Evolutionary conservation across 352 stramenopile genomes (phyloP), one percentile per base, ranked within the genome.

Genomic region (Salisapilia sapeloensis): DNA sequence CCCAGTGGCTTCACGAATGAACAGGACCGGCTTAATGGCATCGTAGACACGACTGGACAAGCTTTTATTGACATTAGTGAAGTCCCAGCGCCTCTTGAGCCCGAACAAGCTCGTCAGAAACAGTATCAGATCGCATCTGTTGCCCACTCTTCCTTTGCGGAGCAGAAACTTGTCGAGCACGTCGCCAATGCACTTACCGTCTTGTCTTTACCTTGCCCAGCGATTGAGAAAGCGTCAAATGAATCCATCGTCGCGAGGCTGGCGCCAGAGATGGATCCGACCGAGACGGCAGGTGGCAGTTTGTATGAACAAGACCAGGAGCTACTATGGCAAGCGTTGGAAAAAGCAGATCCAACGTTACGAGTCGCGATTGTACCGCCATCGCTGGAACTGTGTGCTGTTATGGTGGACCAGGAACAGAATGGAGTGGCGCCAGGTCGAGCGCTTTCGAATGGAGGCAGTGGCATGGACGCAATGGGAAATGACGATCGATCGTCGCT

Each of bases 11-110:
- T 66, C 15, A 20, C 84, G 33, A 84, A 54, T 32, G 71, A 87
- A 40, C 75, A 78, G 37, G 71, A 87, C 38, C 65, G 71, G 4
- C 57, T 83, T 18, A 82, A 54, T 27, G 62, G 56, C 11, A 87
- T 87, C 27, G 67, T 87, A 6, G 67, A 84, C 36, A 80, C 51
- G 30, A 64, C 67, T 8, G 62, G 62, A 24, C 67, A 84, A 48
- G 66, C 62, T 13, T 80, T 87, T 29, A 84, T 87, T 34, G 67
- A 87, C 35, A 77, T 87, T 29, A 83, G 63, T 29, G 67, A 87
- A 44, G 60, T 87, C 0, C 63, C 71, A 3, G 71, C 84, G 35
- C 71, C 71, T 13, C 60, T 87, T 3, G 71, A 87, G 44, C 58
- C 61, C 2, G 70, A 82, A 36, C 69, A 84, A 35, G 69, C 64